Base-by-base conservation (phyloP, 257 asterid species). In the Solanum habrochaites region DNA sequence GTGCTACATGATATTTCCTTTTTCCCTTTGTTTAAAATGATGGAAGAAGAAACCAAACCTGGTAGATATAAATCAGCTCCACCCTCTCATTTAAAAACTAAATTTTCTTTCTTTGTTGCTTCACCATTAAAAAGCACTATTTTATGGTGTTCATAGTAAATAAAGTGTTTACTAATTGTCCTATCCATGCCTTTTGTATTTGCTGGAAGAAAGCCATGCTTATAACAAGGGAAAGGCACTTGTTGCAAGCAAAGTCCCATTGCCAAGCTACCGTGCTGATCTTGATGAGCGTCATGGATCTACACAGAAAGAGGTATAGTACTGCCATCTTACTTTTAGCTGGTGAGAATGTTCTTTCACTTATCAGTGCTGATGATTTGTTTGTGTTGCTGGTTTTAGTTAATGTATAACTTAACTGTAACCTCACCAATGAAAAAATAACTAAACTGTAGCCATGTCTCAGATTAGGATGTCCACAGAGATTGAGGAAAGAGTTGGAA, bases 211-310 rank as follows among this genome's bases (percentile, higher is more conserved):
- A 94, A 97, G 99, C 90, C 98, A 94, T 92, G 98, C 94, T 43
- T 97, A 97, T 87, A 90, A 94, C 89, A 95, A 94, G 89, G 99
- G 99, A 87, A 95, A 91, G 92, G 94, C 94, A 87, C 98, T 97
- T 86, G 99, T 93, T 87, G 97, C 91, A 90, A 97, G 99, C 93
- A 94, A 97, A 92, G 93, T 92, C 87, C 98, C 98, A 31, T 88
- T 97, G 92, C 99, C 99, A 45, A 88, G 95, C 92, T 97, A 97
- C 89, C 96, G 98, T 90, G 98, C 98, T 49, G 99, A 97, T 93
- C 98, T 97, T 82, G 99, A 97, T 69, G 99, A 95, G 90, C 93
- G 82, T 80, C 98, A 97, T 87, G 99, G 98, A 87, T 94, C 98
- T 83, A 91, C 94, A n/a, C 94, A 92, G 90, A 94, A 93, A 86